Percentiles rank a stretch among this genome's conserved stretches.
Evolutionary conservation across 2,329 filamentous ascomycete genomes (phyloP).

Genomic region (Hymenoscyphus linearis): DNA sequence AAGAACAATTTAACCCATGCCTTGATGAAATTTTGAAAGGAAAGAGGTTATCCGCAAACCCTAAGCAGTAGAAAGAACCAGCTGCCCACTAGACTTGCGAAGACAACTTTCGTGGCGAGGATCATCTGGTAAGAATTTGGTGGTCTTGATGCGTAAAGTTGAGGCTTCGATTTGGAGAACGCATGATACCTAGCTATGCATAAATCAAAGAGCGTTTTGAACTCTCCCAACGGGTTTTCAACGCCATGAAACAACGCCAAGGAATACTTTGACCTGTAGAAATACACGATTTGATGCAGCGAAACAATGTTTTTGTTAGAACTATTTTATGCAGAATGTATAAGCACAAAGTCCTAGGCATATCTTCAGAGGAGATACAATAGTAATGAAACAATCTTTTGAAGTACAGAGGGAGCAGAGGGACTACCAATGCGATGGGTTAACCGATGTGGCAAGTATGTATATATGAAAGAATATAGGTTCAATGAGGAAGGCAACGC

Average conservation of each 20-base stretch:
- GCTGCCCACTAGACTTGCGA: neutral
- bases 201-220: neutral
- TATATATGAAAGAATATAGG: too few species aligned
- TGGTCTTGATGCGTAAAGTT: neutral
- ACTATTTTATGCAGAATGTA: neutral
- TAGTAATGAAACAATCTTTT: too few species aligned
- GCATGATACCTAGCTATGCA: neutral
- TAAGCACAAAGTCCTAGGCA: neutral
- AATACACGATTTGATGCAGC: neutral
- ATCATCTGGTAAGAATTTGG: neutral
- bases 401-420: too few species aligned
- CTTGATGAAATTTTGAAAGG: neutral
- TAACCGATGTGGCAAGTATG: too few species aligned
- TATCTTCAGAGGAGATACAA: too few species aligned
- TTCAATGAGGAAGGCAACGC: too few species aligned
- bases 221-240: neutral
- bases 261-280: neutral
- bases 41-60: neutral
- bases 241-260: neutral
- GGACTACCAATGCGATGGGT: too few species aligned
- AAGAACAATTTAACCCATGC: conserved; percentile 14
- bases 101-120: neutral
- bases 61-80: neutral
- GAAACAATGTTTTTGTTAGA: neutral
- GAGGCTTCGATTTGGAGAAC: neutral